Evolutionary conservation across 768 basidiomycete genomes (phyloP), one percentile per base, ranked within the genome.

Genomic region (Pleurotus cornucopiae): DNA sequence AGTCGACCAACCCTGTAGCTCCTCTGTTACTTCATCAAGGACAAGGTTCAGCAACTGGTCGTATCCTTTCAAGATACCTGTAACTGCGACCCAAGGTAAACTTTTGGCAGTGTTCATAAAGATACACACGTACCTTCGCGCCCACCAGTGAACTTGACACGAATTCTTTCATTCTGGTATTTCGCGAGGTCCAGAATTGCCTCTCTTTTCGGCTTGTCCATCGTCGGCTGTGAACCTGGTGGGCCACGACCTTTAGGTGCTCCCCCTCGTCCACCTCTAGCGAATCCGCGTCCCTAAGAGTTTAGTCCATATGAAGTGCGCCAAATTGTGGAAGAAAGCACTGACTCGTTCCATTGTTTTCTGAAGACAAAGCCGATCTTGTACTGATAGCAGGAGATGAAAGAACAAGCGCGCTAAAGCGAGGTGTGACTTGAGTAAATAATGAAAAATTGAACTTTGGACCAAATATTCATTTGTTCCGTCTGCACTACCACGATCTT

Each of bases 121-220:
- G 30, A 34, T 11, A 39, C 6, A 13, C 55, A 26, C 58, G 39
- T 58, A 91, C 95, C 94, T 82, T 99, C 94, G 40, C 97, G 76
- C 39, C 96, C 96, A 44, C 97, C 97, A n/a, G 93, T 93, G 67
- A 99, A 98, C 72, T 97, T 98, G 66, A 98, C 94, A 55, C 93
- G 76, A 67, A 99, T 91, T 59, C 85, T 82, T 70, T 94, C 86
- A 70, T 96, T 91, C 52, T 89, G 89, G 64, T 97, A 98, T 70
- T 96, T 95, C 48, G 90, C 85, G 30, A 98, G 85, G 70, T 98
- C 94, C 30, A 98, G 84, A 71, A 98, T 98, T 25, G 93, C 91
- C 71, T 98, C 96, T 43, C 91, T 83, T 69, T 89, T 91, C 44
- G 90, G 91, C 67, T 89, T 92, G 63, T 93, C 82, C 66, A 82